phyloP scores from a whole-genome alignment of 768 basidiomycete species.

The Hirschioporus abietinus region DNA sequence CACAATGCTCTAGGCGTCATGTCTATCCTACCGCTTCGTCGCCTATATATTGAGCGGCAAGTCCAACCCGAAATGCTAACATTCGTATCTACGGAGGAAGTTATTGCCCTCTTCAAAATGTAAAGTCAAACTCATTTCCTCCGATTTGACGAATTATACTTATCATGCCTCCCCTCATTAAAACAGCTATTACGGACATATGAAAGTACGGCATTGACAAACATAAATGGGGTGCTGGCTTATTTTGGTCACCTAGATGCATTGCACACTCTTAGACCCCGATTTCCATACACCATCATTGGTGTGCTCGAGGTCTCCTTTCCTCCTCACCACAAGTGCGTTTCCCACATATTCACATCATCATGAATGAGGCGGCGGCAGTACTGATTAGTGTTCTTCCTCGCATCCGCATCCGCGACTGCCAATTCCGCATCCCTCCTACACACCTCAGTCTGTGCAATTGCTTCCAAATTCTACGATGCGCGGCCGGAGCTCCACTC shows the following conservation, averaged over 20 bases:
- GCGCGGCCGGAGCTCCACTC: slow-evolving; percentile 77
- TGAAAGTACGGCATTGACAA: slow-evolving; percentile 47
- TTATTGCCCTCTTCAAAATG: slow-evolving; percentile 89
- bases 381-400: background rate
- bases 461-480: slow-evolving; percentile 86
- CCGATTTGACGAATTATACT: slow-evolving; percentile 4
- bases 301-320: slow-evolving; percentile 91
- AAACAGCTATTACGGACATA: slow-evolving; percentile 66
- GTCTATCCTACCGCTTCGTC: slow-evolving; percentile 78
- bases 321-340: slow-evolving; percentile 88
- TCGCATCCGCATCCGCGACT: background rate
- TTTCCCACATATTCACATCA: slow-evolving; percentile 14
- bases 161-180: slow-evolving; percentile 12
- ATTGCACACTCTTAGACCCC: slow-evolving; percentile 75
- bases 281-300: slow-evolving; percentile 92
- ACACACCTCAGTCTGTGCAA: slow-evolving; percentile 73
- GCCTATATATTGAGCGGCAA: slow-evolving; percentile 82
- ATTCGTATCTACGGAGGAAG: slow-evolving; percentile 84
- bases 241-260: slow-evolving; percentile 42
- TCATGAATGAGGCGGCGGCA: slow-evolving; percentile 1
- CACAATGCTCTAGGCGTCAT: slow-evolving; percentile 59
- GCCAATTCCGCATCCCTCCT: slow-evolving; percentile 2
- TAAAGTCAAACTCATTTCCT: slow-evolving; percentile 33
- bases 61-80: slow-evolving; percentile 91
- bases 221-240: slow-evolving; percentile 4